Conservation (phyloP, 495 filamentous ascomycete species). For the Trichoderma reesei region DNA sequence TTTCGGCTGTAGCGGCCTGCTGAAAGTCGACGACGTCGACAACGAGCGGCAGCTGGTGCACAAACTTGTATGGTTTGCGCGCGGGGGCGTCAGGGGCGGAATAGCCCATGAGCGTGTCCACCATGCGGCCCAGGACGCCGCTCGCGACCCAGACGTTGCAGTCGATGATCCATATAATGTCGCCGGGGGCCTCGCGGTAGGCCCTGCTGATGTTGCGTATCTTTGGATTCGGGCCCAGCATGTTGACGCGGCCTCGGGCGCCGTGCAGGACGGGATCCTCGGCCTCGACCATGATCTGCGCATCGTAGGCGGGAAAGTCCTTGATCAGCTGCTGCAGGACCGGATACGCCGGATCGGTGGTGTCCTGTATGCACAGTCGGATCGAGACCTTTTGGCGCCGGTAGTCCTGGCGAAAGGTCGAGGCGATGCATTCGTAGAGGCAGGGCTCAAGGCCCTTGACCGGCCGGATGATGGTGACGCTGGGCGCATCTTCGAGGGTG, state of each 20-base stretch:
- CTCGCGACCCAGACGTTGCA: constrained; percentile 91
- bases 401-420: constrained; percentile 78
- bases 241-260: constrained; percentile 37
- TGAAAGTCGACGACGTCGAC: constrained; percentile 53
- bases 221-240: constrained; percentile 92
- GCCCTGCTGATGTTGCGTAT: constrained; percentile 93
- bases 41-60: constrained; percentile 85
- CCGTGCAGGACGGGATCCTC: constrained; percentile 69
- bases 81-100: constrained; percentile 23
- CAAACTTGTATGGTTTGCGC: constrained; percentile 72
- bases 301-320: constrained; percentile 67
- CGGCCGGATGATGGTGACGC: constrained; percentile 86
- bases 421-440: constrained; percentile 87
- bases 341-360: constrained; percentile 69
- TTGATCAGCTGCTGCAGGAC: constrained; percentile 57
- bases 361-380: constrained; percentile 69
- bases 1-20: constrained; percentile 25
- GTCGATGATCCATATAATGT: constrained; percentile 91
- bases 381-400: constrained; percentile 68
- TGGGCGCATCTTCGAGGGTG: constrained; percentile 49
- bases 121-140: constrained; percentile 73
- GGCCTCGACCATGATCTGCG: constrained; percentile 69
- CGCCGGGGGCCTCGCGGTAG: constrained; percentile 86
- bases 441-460: constrained; percentile 86
- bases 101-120: constrained; percentile 72